phyloP scores from a whole-genome alignment of 371 early-diverging fungal species.

The Dichotomocladium elegans region DNA sequence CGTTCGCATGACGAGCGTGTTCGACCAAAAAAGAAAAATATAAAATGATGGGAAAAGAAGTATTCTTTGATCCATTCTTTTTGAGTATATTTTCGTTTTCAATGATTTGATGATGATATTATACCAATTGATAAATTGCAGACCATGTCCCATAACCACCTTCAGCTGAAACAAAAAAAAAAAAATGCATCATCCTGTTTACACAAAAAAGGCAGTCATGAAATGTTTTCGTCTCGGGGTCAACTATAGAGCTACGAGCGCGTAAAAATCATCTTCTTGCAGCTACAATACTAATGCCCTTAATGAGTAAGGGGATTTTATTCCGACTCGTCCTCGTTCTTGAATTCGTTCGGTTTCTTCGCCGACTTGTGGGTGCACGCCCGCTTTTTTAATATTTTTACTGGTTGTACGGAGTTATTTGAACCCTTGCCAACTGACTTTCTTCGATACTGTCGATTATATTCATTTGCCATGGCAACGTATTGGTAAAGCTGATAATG shows the following conservation, averaged over 20 bases:
- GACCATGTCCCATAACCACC: background rate
- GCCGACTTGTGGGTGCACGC: background rate
- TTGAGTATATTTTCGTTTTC: background rate
- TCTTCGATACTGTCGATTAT: no score
- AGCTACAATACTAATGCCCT: slow-evolving; percentile 12
- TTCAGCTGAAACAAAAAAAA: background rate
- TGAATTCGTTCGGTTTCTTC: background rate
- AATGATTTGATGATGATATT: background rate
- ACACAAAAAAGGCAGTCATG: background rate
- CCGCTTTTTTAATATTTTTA: no score
- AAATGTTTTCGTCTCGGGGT: slow-evolving; percentile 1
- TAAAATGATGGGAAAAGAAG: background rate
- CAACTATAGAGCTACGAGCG: slow-evolving; percentile 11
- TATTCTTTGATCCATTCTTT: background rate
- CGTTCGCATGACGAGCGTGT: background rate
- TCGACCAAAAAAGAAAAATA: background rate
- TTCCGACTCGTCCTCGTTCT: background rate
- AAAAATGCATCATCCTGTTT: background rate
- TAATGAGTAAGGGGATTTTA: slow-evolving; percentile 5
- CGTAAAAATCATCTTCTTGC: background rate
- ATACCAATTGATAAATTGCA: background rate
- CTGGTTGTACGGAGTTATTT: no score
- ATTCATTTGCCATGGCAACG: no score
- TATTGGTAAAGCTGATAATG: no score
- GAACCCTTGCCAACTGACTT: no score